Base-by-base conservation (phyloP, 1,139 yeast species). In the Saccharomycopsis hybrid region DNA sequence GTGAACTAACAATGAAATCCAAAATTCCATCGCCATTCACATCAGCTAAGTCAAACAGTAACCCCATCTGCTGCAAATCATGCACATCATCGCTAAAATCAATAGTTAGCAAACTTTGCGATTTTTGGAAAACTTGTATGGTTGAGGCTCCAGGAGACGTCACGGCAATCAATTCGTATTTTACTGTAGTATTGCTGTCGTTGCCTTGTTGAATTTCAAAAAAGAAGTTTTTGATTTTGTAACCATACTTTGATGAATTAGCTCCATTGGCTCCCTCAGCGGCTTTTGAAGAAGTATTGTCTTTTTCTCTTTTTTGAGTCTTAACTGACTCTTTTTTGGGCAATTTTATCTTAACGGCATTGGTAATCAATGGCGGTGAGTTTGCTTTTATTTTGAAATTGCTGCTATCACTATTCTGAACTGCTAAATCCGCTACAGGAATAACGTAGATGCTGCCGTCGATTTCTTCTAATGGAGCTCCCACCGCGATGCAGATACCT, bases 391-490 rank as follows among this genome's bases (percentile, higher is more conserved):
- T 18, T 18, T 18, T 2, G 5, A n/a, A 5, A 28, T 18, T 18
- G 24, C 27, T 32, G 13, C 27, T 32, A 31, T 25, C 13, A 35
- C 25, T 13, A 43, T 27, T 24, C 4, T 29, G 13, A 0, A 56
- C 46, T 0, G 68, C 54, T 43, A 62, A 64, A n/a, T 66, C 62
- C 4, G 52, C 60, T 47, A 65, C 41, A 1, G 76, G 72, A 2
- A 74, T 56, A 5, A 74, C 57, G 52, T 73, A 74, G 0, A 73
- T 67, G 0, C 76, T 63, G 0, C 78, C 79, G 7, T 51, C 48
- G 0, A 46, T 41, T 4, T 65, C 68, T 51, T 77, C 81, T 52
- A 61, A 67, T 2, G 76, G 77, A 0, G 82, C 72, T 1, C 78
- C 71, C 3, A 78, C 65, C 0, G 80, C 82, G 5, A 77, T 45